Conservation (phyloP, 2,329 filamentous ascomycete genomes). For the Sarocladium kiliense region DNA sequence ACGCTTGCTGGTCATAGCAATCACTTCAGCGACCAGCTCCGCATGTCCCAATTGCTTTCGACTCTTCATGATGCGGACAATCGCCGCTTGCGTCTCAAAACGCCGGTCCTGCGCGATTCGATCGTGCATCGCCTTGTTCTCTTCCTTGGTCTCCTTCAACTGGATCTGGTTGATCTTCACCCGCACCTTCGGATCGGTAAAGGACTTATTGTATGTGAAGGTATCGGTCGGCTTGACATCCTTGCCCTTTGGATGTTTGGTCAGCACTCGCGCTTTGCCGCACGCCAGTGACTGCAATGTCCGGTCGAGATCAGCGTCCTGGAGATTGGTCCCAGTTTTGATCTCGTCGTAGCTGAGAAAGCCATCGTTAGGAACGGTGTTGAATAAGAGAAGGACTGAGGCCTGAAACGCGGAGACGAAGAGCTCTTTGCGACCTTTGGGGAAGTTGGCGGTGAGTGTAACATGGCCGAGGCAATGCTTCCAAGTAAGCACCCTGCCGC, state of each 20-base stretch:
- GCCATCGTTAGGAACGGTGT: slow-evolving; percentile 55
- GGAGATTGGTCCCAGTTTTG: slow-evolving; percentile 65
- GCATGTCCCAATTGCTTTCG: slow-evolving; percentile 80
- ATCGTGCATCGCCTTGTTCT: slow-evolving; percentile 92
- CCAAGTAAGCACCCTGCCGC: slow-evolving; percentile 81
- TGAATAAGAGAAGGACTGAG: slow-evolving; percentile 86
- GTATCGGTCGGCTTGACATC: slow-evolving; percentile 76
- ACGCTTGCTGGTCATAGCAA: slow-evolving; percentile 79
- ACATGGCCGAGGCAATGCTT: slow-evolving; percentile 92
- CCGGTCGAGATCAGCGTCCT: slow-evolving; percentile 73
- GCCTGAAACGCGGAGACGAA: slow-evolving; percentile 91
- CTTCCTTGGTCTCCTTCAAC: slow-evolving; percentile 89
- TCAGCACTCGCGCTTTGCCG: slow-evolving; percentile 77
- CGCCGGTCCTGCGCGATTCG: slow-evolving; percentile 83
- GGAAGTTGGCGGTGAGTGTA: slow-evolving; percentile 75
- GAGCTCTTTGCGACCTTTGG: slow-evolving; percentile 77
- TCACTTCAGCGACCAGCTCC: slow-evolving; percentile 88
- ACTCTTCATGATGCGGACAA: slow-evolving; percentile 96
- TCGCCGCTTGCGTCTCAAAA: slow-evolving; percentile 94
- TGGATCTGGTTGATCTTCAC: slow-evolving; percentile 99
- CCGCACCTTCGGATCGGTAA: slow-evolving; percentile 76
- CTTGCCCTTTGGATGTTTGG: slow-evolving; percentile 77
- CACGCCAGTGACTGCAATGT: slow-evolving; percentile 95
- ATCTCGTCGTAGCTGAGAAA: slow-evolving; percentile 73
- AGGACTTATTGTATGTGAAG: slow-evolving; percentile 75